These are phyloP conservation scores for Salvia sclarea DNA, from an alignment of 305 asterid species.

Conservation along the genomic window DNA sequence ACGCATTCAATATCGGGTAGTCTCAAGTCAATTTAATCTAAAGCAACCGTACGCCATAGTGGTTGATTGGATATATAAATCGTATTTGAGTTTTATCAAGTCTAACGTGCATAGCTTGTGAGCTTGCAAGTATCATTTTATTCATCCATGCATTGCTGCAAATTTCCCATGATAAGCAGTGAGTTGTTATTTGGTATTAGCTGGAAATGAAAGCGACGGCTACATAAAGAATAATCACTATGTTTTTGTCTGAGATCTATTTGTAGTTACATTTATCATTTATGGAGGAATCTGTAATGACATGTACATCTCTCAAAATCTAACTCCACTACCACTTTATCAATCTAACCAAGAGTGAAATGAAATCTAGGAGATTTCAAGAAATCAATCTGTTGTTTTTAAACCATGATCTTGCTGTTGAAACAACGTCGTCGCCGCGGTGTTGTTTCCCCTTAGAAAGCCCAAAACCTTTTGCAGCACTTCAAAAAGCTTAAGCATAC, in stretches of 20 bases:
- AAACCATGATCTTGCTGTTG: not conserved
- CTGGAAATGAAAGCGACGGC: not conserved
- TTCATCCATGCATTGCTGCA: not conserved
- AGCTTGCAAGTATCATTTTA: no score
- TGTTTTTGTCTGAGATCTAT: conserved; percentile 22
- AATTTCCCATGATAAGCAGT: not conserved
- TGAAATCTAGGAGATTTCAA: not conserved
- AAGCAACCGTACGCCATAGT: no score
- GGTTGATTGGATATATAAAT: no score
- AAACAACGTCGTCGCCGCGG: not conserved
- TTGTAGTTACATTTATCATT: conserved; percentile 37
- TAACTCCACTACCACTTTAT: not conserved
- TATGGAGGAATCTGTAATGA: conserved; percentile 25
- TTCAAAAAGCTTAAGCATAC: conserved; percentile 31
- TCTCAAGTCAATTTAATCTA: no score
- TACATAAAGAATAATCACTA: conserved; percentile 4
- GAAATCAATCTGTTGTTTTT: conserved; percentile 2
- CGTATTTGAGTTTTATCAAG: no score
- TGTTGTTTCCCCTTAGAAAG: not conserved
- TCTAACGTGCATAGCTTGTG: not conserved
- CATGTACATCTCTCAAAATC: conserved; percentile 39
- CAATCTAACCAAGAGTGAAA: not conserved
- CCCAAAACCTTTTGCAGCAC: conserved; percentile 31
- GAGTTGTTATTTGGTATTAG: not conserved
- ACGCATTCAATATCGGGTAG: no score